A percentile compares a stretch with the other conserved stretches of the same genome.
These are phyloP conservation scores for Cornus controversa DNA, from an alignment of 148 eudicot genomes.

Conservation along the genomic window DNA sequence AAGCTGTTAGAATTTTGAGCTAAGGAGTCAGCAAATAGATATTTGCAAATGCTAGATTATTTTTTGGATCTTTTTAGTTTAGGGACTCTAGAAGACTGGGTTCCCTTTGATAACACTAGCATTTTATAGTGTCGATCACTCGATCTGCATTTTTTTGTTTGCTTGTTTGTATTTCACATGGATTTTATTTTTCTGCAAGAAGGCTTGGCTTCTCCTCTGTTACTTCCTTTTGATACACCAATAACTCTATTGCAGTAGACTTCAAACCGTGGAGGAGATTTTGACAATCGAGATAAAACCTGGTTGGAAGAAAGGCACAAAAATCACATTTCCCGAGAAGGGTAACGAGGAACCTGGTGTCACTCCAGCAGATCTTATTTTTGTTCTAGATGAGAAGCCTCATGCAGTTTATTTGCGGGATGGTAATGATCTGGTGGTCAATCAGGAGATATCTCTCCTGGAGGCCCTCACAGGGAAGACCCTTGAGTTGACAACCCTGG, in stretches of 20 bases:
- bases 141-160: neutral
- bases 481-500: neutral
- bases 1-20: neutral
- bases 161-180: neutral
- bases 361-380: conserved; percentile 18
- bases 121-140: neutral
- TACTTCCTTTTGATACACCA: neutral
- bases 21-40: neutral
- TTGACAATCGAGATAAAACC: conserved; percentile 17
- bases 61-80: neutral
- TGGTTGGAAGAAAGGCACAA: conserved; percentile 20
- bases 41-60: neutral
- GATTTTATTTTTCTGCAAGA: neutral
- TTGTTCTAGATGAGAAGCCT: conserved; percentile 12
- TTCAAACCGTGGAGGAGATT: conserved; percentile 12
- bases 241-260: neutral
- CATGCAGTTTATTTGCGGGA: conserved; percentile 11
- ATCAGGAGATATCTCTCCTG: conserved; percentile 5
- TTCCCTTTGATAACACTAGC: neutral
- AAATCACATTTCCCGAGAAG: conserved; percentile 18
- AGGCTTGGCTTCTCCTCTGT: neutral
- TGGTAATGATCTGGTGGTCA: conserved; percentile 14
- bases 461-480: conserved; percentile 1
- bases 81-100: neutral
- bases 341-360: conserved; percentile 11